These are phyloP conservation scores for Cladorrhinum samala DNA, from an alignment of 495 filamentous ascomycete species.

Conservation along the genomic window DNA sequence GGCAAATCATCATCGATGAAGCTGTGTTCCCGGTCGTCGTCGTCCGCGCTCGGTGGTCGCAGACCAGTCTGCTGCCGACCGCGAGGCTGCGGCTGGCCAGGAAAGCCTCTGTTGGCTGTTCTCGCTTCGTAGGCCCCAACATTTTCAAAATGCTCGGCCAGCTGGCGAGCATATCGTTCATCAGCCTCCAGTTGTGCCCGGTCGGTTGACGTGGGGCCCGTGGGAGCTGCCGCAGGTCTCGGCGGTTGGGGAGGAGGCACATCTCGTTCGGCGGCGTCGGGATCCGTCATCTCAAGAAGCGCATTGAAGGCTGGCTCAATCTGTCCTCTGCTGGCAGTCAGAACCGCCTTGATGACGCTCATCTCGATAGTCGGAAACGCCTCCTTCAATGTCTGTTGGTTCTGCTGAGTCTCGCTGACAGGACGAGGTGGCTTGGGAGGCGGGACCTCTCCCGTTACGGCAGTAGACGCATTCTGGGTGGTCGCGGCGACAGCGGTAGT, in stretches of 20 bases:
- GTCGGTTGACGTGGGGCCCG: conserved; percentile 48
- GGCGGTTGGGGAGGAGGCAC: conserved; percentile 63
- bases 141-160: conserved; percentile 82
- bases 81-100: conserved; percentile 23
- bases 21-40: conserved; percentile 58
- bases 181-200: conserved; percentile 82
- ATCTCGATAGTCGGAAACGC: conserved; percentile 84
- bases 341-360: conserved; percentile 78
- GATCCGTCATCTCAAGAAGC: conserved; percentile 91
- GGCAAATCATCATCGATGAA: conserved; percentile 97
- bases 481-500: conserved; percentile 36
- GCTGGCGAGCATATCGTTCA: conserved; percentile 87
- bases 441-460: conserved; percentile 46
- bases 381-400: conserved; percentile 83
- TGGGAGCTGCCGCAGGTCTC: conserved; percentile 46
- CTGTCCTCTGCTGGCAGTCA: conserved; percentile 76
- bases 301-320: conserved; percentile 97
- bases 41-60: conserved; percentile 47
- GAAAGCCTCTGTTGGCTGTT: conserved; percentile 33
- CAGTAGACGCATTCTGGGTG: conserved; percentile 27
- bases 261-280: conserved; percentile 66
- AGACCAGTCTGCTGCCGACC: conserved; percentile 41
- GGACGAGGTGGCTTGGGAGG: conserved; percentile 89
- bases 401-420: conserved; percentile 70
- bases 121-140: conserved; percentile 46